These are phyloP conservation scores for Tuber melanosporum DNA, from an alignment of 495 filamentous ascomycete species.

Conservation along the genomic window DNA sequence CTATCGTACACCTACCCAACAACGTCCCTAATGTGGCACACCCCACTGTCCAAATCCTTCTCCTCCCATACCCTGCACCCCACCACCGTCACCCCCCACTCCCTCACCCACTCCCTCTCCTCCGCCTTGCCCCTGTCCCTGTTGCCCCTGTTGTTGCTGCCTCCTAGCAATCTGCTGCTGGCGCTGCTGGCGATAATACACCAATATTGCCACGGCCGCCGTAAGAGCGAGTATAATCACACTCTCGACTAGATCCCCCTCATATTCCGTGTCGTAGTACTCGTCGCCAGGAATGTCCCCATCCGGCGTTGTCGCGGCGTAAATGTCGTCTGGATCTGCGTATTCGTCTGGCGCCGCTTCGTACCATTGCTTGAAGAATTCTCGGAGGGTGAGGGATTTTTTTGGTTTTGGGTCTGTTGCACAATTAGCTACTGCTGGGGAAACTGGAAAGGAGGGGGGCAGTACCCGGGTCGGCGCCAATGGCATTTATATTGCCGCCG, in stretches of 20 bases:
- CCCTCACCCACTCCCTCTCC: background rate
- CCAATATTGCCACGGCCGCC: conserved; percentile 64
- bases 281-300: conserved; percentile 38
- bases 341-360: conserved; percentile 37
- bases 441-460: conserved; percentile 3
- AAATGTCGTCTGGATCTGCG: conserved; percentile 41
- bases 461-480: conserved; percentile 80
- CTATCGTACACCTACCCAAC: background rate
- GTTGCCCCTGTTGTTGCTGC: conserved; percentile 18
- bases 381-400: conserved; percentile 29
- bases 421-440: background rate
- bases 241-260: conserved; percentile 74
- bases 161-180: conserved; percentile 50
- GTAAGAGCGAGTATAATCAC: conserved; percentile 73
- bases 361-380: conserved; percentile 41
- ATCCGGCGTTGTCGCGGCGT: conserved; percentile 46
- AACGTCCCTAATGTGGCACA: conserved; percentile 30
- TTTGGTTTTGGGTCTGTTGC: conserved; percentile 33
- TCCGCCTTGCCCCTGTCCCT: background rate
- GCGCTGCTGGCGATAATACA: conserved; percentile 76
- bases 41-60: conserved; percentile 31
- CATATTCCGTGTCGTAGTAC: conserved; percentile 62
- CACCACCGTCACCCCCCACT: conserved; percentile 4
- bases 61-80: conserved; percentile 15
- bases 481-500: conserved; percentile 78